A percentile compares a stretch with the other conserved stretches of the same genome.
These are phyloP conservation scores for Clavispora vitiphila DNA, from an alignment of 805 yeast species.

Conservation along the genomic window DNA sequence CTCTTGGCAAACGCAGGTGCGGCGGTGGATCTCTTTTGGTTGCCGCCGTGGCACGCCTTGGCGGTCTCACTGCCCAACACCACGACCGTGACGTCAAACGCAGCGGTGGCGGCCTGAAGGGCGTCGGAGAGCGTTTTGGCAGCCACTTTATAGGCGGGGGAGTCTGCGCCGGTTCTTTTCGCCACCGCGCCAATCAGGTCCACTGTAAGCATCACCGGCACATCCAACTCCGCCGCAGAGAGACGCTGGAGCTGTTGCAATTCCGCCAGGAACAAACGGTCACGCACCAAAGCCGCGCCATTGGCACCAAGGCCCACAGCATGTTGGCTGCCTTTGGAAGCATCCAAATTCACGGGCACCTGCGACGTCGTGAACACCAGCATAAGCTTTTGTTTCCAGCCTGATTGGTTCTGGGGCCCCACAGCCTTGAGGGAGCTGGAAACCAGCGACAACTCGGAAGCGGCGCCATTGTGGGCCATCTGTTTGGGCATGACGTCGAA, in stretches of 20 bases:
- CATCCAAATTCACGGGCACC: background rate
- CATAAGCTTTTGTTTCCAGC: background rate
- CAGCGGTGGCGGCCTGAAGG: slow-evolving; percentile 11
- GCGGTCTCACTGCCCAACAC: slow-evolving; percentile 13
- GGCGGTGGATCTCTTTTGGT: slow-evolving; percentile 14
- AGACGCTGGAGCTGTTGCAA: background rate
- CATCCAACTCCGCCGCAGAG: background rate
- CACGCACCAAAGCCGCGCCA: background rate
- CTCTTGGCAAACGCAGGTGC: slow-evolving; percentile 13
- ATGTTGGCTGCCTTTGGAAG: background rate
- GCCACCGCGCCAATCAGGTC: slow-evolving; percentile 3
- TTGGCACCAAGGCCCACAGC: background rate
- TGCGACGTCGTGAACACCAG: background rate
- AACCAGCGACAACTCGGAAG: background rate
- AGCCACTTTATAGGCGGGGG: slow-evolving; percentile 39
- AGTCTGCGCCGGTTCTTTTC: slow-evolving; percentile 30
- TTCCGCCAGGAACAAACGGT: background rate
- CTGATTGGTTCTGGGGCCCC: background rate
- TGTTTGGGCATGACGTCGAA: slow-evolving; percentile 18
- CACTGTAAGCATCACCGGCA: background rate
- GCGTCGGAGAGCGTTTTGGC: slow-evolving; percentile 24
- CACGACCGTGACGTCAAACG: slow-evolving; percentile 19
- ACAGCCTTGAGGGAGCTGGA: background rate
- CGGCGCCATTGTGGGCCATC: slow-evolving; percentile 1
- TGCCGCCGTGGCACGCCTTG: slow-evolving; percentile 12